Percentiles rank a stretch among this genome's conserved stretches.
These are phyloP conservation scores for Ammopiptanthus mongolicus DNA, from an alignment of 306 rosid genomes.

Conservation along the genomic window DNA sequence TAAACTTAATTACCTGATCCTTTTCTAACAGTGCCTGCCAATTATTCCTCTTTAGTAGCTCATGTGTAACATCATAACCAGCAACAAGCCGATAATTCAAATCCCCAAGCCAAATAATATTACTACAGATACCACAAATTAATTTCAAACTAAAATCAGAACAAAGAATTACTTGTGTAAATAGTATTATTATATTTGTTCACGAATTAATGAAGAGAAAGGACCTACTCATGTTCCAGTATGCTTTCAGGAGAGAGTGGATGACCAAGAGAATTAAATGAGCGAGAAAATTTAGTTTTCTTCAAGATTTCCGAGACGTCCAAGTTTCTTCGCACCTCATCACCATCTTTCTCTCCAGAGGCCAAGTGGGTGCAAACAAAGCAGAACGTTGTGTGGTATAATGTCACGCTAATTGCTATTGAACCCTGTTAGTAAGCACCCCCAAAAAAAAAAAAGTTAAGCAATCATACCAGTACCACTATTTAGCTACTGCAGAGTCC, in stretches of 20 bases:
- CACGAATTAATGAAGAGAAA: background rate
- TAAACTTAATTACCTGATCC: constrained; percentile 80
- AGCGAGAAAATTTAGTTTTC: constrained; percentile 63
- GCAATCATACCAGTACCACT: background rate
- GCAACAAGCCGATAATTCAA: constrained; percentile 76
- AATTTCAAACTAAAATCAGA: background rate
- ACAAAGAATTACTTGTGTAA: background rate
- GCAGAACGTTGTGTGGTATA: constrained; percentile 61
- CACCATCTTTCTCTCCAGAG: constrained; percentile 89
- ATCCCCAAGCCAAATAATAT: constrained; percentile 95
- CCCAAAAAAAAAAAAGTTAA: background rate
- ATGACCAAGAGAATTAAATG: constrained; percentile 25
- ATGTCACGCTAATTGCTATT: constrained; percentile 75
- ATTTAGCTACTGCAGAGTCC: background rate
- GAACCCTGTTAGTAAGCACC: constrained; percentile 55
- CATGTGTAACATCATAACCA: constrained; percentile 48
- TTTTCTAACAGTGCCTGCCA: constrained; percentile 79
- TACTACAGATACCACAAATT: constrained; percentile 30
- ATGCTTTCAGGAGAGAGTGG: constrained; percentile 48
- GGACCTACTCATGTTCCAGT: constrained; percentile 70
- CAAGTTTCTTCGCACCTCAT: constrained; percentile 62
- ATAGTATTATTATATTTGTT: background rate
- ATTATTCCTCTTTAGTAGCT: constrained; percentile 61
- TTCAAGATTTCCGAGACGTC: constrained; percentile 73
- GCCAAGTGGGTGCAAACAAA: constrained; percentile 90